Percentiles rank a stretch among this genome's conserved stretches.
phyloP scores from a whole-genome alignment of 345 rosid species.

The Eutrema japonicum region DNA sequence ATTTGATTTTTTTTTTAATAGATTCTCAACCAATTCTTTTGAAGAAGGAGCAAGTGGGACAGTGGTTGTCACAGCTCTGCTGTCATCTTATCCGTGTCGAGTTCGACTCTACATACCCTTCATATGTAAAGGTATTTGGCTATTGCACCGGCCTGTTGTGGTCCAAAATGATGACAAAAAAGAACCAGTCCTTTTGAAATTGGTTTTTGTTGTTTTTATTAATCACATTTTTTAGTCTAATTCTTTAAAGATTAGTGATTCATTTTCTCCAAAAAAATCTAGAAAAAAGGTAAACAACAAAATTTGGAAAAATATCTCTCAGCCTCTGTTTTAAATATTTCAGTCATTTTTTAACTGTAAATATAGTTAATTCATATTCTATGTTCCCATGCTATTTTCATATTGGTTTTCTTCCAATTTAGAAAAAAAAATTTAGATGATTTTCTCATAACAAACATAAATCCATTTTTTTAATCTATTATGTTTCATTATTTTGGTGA shows the following conservation, averaged over 20 bases:
- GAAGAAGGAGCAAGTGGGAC: too few relatives aligned
- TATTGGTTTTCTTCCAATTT: neutral
- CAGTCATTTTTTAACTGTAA: neutral
- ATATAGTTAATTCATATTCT: neutral
- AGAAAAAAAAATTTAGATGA: neutral
- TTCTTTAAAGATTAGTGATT: neutral
- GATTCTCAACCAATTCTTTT: neutral
- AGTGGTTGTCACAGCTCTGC: too few relatives aligned
- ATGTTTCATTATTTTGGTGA: neutral
- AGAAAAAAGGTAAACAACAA: neutral
- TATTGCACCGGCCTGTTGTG: too few relatives aligned
- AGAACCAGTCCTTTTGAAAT: conserved; percentile 27
- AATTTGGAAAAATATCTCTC: neutral
- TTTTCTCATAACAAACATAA: neutral
- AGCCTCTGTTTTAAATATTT: conserved; percentile 8
- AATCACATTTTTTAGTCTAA: neutral
- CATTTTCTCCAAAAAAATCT: neutral
- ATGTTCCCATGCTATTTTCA: neutral
- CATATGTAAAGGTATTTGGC: too few relatives aligned
- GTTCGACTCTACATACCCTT: too few relatives aligned
- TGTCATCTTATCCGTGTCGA: too few relatives aligned
- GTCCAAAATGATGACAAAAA: too few relatives aligned
- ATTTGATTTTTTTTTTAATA: too few relatives aligned
- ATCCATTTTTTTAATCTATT: neutral
- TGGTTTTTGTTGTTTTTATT: neutral